A percentile compares a stretch with the other conserved stretches of the same genome.
Conservation (phyloP, 2,329 filamentous ascomycete genomes). For the Byssothecium circinans region DNA sequence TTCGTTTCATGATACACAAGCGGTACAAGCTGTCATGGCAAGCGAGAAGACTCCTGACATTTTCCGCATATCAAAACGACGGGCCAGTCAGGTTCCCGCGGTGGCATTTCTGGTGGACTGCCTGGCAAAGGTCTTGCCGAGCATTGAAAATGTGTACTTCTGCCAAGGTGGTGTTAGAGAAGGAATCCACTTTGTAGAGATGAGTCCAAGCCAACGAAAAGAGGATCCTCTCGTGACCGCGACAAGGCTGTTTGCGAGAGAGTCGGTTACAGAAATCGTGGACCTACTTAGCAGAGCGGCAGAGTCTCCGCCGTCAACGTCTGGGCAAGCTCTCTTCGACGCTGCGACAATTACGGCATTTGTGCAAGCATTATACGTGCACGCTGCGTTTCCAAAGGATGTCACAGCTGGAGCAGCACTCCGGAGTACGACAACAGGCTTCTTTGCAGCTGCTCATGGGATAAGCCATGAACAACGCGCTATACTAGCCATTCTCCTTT, state of each 20-base stretch:
- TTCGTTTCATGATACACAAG: conserved; percentile 61
- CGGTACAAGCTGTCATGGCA: conserved; percentile 47
- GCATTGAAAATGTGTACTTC: conserved; percentile 72
- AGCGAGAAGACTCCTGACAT: conserved; percentile 43
- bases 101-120: conserved; percentile 79
- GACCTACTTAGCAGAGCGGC: conserved; percentile 55
- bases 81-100: conserved; percentile 80
- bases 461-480: conserved; percentile 73
- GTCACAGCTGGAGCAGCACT: conserved; percentile 65
- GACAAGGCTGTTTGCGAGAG: conserved; percentile 56
- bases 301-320: conserved; percentile 15
- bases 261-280: conserved; percentile 51
- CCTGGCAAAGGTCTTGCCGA: conserved; percentile 68
- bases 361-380: conserved; percentile 60
- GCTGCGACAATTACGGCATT: conserved; percentile 57
- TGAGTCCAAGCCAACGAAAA: conserved; percentile 62
- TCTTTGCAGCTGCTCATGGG: conserved; percentile 69
- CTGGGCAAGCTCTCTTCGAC: conserved; percentile 45
- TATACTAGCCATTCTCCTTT: conserved; percentile 70
- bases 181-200: conserved; percentile 74
- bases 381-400: conserved; percentile 49
- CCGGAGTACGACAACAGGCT: conserved; percentile 69
- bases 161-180: conserved; percentile 87
- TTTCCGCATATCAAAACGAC: conserved; percentile 77
- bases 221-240: conserved; percentile 68